Evolutionary conservation across 306 rosid species (phyloP), one percentile per base, ranked within the genome.

Genomic region (Senna siamea): DNA sequence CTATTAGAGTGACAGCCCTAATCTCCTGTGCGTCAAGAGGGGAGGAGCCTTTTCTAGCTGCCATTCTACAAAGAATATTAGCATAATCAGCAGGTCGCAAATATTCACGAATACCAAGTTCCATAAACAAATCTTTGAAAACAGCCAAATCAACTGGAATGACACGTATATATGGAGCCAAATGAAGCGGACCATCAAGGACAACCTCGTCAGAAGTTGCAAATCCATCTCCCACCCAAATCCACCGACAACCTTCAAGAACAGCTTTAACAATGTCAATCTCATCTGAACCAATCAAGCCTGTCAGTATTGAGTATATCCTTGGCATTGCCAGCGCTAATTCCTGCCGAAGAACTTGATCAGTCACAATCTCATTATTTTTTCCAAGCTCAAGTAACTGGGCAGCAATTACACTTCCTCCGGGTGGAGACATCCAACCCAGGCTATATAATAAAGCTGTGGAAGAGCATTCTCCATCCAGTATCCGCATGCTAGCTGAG

Each of bases 161-260:
- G 66, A 91, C 98, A 54, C 98, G 97, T 38, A 93, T 89, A 67
- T 93, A 93, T 60, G 97, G 98, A 68, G 98, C 97, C 92, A 93
- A 84, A 85, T 93, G 94, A 78, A 93, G 86, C 46, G 96, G 98
- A 54, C 98, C 96, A 66, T 91, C 87, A 81, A 93, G 92, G 77
- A 91, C 97, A 73, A 93, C 98, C 87, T 93, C 98, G 30, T 88
- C 92, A 54, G 86, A 72, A 56, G 93, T 93, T 70, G 94, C 93
- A 78, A 93, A 91, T 79, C 98, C 98, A 81, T 93, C 98, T 63
- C 98, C 98, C 76, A 93, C 98, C 98, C 98, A 93, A 73, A 93
- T 88, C 98, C 97, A 93, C 41, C 96, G 83, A 71, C 91, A 88
- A 47, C 94, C 96, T 88, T 93, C 97, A 83, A 93, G 98, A 81